Conservation (phyloP, 139 green algal genomes). For the Zygnema cylindricum region DNA sequence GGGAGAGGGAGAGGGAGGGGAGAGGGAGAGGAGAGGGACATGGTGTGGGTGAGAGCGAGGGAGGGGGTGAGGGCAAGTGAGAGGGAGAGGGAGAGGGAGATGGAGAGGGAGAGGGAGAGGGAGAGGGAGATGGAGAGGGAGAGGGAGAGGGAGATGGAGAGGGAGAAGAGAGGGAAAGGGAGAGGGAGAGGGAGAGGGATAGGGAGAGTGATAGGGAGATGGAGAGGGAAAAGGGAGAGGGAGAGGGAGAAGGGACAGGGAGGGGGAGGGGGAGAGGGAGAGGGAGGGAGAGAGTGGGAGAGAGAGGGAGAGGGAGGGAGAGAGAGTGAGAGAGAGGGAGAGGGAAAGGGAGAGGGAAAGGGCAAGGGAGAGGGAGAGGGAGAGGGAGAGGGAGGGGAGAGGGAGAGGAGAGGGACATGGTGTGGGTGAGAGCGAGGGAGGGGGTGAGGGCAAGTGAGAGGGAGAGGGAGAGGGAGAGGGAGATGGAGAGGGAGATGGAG, state of each 20-base stretch:
- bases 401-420: not conserved
- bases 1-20: not conserved
- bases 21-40: not conserved
- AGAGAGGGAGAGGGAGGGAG: slow-evolving; percentile 1
- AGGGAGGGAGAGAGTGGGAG: not conserved
- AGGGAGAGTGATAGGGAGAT: not conserved
- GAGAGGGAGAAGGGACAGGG: not conserved
- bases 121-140: not conserved
- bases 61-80: not conserved
- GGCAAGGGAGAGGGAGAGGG: not conserved
- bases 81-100: not conserved
- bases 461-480: not conserved
- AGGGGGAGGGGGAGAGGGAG: not conserved
- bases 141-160: slow-evolving; percentile 1
- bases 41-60: not conserved
- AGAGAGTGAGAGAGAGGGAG: slow-evolving; percentile 5
- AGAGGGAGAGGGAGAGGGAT: not conserved
- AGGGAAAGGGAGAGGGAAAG: not conserved
- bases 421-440: not conserved
- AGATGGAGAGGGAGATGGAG: not conserved
- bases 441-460: not conserved
- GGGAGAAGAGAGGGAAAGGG: slow-evolving; percentile 1
- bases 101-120: not conserved
- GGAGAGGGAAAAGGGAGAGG: not conserved
- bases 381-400: not conserved